A percentile compares a stretch with the other conserved stretches of the same genome.
phyloP scores from a whole-genome alignment of 768 basidiomycete species.

The Cystofilobasidium bisporidii region DNA sequence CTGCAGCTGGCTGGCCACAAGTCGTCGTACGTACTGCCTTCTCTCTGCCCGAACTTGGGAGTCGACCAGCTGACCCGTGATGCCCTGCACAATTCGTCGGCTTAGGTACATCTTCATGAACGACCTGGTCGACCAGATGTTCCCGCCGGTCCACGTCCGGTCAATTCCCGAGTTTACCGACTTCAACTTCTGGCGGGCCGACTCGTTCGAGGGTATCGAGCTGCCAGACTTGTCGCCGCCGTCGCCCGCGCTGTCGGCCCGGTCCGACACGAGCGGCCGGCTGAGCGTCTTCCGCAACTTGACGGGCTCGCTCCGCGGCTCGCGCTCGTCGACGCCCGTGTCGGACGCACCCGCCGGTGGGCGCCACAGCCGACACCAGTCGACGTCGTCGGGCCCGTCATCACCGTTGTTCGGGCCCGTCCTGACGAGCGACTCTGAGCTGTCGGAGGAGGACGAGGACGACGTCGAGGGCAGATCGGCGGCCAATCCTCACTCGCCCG shows the following conservation, averaged over 20 bases:
- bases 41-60: too few relatives aligned
- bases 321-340: slow-evolving; percentile 32
- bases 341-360: slow-evolving; percentile 2
- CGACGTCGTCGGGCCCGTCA: slow-evolving; percentile 47
- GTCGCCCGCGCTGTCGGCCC: slow-evolving; percentile 86
- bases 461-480: too few relatives aligned
- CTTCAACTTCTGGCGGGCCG: slow-evolving; percentile 89
- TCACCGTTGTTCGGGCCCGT: slow-evolving; percentile 66
- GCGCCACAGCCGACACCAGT: slow-evolving; percentile 27
- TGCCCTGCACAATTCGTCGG: too few relatives aligned
- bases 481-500: slow-evolving; percentile 6
- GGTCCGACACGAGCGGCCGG: slow-evolving; percentile 65
- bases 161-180: slow-evolving; percentile 84
- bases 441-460: slow-evolving; percentile 22
- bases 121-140: slow-evolving; percentile 98
- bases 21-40: slow-evolving; percentile 54
- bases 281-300: slow-evolving; percentile 40
- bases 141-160: slow-evolving; percentile 86
- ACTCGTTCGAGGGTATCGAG: slow-evolving; percentile 58
- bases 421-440: slow-evolving; percentile 45
- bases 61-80: too few relatives aligned
- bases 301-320: slow-evolving; percentile 37
- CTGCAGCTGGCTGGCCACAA: slow-evolving; percentile 95
- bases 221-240: slow-evolving; percentile 53
- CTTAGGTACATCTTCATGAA: slow-evolving; percentile 94